Percentiles rank a stretch among this genome's conserved stretches.
phyloP scores from a whole-genome alignment of 768 basidiomycete species.

The Lanmaoa rubissima region DNA sequence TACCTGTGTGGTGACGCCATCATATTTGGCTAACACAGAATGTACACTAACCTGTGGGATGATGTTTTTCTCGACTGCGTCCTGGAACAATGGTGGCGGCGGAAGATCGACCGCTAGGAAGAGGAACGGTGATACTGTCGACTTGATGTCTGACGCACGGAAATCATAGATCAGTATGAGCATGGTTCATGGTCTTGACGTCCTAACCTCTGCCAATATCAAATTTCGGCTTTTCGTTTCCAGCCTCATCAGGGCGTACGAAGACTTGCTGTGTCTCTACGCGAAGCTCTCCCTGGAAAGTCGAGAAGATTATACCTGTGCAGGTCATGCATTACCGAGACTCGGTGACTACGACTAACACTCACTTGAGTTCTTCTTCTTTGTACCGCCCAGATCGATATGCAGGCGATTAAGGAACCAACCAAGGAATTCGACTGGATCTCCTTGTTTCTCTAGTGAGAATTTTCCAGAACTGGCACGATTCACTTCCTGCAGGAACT shows the following conservation, averaged over 20 bases:
- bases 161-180: conserved; percentile 22
- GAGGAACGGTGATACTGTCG: conserved; percentile 83
- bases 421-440: conserved; percentile 92
- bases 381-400: conserved; percentile 92
- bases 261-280: conserved; percentile 93
- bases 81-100: conserved; percentile 96
- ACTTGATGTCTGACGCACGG: conserved; percentile 70
- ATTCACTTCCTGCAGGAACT: conserved; percentile 95
- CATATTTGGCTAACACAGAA: conserved; percentile 89
- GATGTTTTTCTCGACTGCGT: conserved; percentile 95
- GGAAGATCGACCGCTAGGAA: conserved; percentile 96
- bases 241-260: conserved; percentile 72
- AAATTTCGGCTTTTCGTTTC: conserved; percentile 82
- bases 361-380: conserved; percentile 86
- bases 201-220: conserved; percentile 87
- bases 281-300: conserved; percentile 92
- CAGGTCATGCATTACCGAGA: conserved; percentile 18
- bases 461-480: conserved; percentile 88
- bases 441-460: conserved; percentile 90
- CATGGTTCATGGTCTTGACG: conserved; percentile 5
- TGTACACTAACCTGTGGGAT: conserved; percentile 96
- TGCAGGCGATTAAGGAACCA: conserved; percentile 96
- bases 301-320: conserved; percentile 84
- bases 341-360: conserved; percentile 18
- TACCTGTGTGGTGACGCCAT: conserved; percentile 87